Conservation (phyloP, 495 filamentous ascomycete genomes). For the Pseudevernia furfuracea region DNA sequence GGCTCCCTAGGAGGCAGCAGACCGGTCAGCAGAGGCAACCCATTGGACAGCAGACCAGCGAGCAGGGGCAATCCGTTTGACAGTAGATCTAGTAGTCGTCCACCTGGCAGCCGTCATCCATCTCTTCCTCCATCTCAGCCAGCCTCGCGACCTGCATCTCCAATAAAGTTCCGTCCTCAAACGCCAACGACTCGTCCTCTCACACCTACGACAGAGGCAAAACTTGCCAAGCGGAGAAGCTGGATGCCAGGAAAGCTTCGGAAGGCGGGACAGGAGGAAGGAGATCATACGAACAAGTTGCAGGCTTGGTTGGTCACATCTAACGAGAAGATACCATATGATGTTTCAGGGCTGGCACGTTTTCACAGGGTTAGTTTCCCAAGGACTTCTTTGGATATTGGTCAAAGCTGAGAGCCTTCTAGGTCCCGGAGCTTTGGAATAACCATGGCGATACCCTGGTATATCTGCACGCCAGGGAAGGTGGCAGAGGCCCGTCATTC, state of each 20-base stretch:
- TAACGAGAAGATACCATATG: constrained; percentile 54
- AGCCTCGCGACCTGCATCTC: constrained; percentile 31
- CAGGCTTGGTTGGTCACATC: constrained; percentile 58
- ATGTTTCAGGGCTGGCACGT: constrained; percentile 46
- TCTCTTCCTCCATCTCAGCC: constrained; percentile 30
- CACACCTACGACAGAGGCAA: constrained; percentile 21
- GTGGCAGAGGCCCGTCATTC: constrained; percentile 65
- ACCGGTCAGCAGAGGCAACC: constrained; percentile 24
- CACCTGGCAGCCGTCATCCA: background rate
- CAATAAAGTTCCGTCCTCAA: constrained; percentile 6
- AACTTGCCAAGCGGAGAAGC: constrained; percentile 40
- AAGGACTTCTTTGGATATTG: background rate
- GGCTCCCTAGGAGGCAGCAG: constrained; percentile 12
- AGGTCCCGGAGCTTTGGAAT: constrained; percentile 87
- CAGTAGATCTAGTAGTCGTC: constrained; percentile 32
- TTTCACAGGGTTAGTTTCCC: constrained; percentile 18
- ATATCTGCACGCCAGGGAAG: constrained; percentile 66
- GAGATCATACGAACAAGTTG: constrained; percentile 25
- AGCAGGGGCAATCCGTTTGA: constrained; percentile 31
- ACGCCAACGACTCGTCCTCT: constrained; percentile 5
- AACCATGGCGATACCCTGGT: constrained; percentile 74
- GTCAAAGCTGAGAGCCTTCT: constrained; percentile 4
- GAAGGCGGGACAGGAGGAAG: constrained; percentile 34
- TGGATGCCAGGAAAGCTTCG: constrained; percentile 47
- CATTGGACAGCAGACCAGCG: constrained; percentile 36